Evolutionary conservation across 257 asterid genomes (phyloP), one percentile per base, ranked within the genome.

Genomic region (Mitragyna speciosa): DNA sequence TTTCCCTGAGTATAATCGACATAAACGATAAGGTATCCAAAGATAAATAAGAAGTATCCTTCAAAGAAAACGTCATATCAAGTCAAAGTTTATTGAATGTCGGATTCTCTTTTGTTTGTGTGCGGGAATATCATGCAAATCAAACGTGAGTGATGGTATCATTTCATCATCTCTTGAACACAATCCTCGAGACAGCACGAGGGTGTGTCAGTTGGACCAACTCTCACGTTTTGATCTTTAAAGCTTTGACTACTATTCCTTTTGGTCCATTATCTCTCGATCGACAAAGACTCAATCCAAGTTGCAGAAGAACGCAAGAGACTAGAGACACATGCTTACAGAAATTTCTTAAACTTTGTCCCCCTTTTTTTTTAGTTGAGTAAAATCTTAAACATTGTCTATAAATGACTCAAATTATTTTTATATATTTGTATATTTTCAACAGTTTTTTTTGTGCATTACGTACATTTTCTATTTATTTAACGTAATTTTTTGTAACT

Each of bases 181-280:
- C 88, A 76, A 76, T 14, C 31, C 51, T 83, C 86, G 85, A 87
- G 90, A 87, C 77, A 64, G 84, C 90, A 83, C 88, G 90, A 85
- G 87, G 77, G 70, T 49, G 51, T 87, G 90, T 87, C 90, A 84
- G 88, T 84, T 85, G 73, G 90, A 87, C 90, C 88, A 83, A 76
- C 67, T 75, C 73, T 73, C 72, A 20, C 30, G 82, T 67, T 72
- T 52, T 52, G 36, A 36, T 76, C 78, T 70, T 51, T 74, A n/a
- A 70, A 75, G 73, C 73, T 82, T 84, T 81, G 84, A 87, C 88
- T 70, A 70, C 69, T 2, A 45, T 70, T 58, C 24, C 72, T 7
- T n/a, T 56, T 74, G 48, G 77, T 43, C 77, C 77, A 39, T 70
- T 31, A 0, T 12, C 64, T 26, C 31, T 59, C 16, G 0, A 59